Evolutionary conservation across 352 stramenopile genomes (phyloP), one percentile per base, ranked within the genome.

Genomic region (Globisporangium acanthophoron): DNA sequence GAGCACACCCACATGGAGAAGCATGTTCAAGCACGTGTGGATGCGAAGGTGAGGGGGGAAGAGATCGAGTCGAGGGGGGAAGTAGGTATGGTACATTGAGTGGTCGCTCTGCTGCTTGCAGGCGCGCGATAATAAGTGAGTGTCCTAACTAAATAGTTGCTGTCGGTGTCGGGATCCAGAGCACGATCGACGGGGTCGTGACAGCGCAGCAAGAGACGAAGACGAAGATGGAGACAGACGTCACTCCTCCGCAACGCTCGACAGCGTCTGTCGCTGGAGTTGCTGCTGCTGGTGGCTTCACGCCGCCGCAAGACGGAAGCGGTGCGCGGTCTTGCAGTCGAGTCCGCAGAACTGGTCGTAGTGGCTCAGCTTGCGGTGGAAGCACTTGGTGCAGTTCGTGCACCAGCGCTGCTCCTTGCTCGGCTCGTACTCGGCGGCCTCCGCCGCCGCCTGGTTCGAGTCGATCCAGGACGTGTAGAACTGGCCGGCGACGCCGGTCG

Each of bases 321-420:
- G 64, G 52, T 87, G 73, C 21, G 80, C 80, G 11, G 80, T 90
- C 66, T 85, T 85, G 70, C 80, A 90, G 65, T 90, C 70, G 16
- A 80, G 51, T 0, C 77, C 81, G 58, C 81, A 92, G 57, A 87
- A 92, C 40, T 77, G 62, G 45, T 92, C 81, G 50, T 68, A 92
- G 54, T 69, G 78, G 48, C 81, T 92, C 41, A 88, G 65, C 1
- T 72, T 72, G 16, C 78, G 75, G 59, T 86, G 79, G 59, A 82
- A 92, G 58, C 77, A 85, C 68, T 90, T 92, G 70, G 68, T 75
- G 62, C 81, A 92, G 64, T 92, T 92, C 21, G 70, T 73, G 61
- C 81, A 92, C 79, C 79, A 88, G 29, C 81, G 77, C 65, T 84
- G 74, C 52, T 89, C 81, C 49, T 82, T 85, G 52, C 71, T 87